Base-by-base conservation (phyloP, 352 stramenopile genomes). In the Phytophthora pisi region DNA sequence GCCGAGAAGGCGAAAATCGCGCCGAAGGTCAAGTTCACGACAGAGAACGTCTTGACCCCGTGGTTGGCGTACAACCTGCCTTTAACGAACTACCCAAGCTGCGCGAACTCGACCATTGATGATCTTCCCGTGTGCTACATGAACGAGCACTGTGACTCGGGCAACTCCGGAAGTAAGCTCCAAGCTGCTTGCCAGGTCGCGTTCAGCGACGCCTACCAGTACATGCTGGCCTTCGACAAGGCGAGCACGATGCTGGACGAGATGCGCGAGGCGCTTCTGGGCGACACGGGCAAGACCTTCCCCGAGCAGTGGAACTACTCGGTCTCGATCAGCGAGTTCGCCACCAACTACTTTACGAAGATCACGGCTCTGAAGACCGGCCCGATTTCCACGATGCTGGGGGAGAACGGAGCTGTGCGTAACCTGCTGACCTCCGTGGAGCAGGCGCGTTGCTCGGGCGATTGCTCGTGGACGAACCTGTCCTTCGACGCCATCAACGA, bases 401-500 rank as follows among this genome's bases (percentile, higher is more conserved):
- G 78, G 18, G 72, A 57, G 30, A 67, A 66, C 0, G 84, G 86
- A 13, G 77, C 77, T 11, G 77, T 91, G 28, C 75, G 77, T 30
- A 66, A 65, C 2, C 58, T 95, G n/a, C 52, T 95, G 26, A 74
- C 79, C 51, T 74, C 69, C 11, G 70, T 95, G 47, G 83, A 95
- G 66, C 73, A 69, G 30, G 52, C 88, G 20, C 85, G 84, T 1
- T 95, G 87, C 84, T 86, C 79, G 4, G 77, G 89, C 51, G 87
- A 86, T 68, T 95, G 88, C 59, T 73, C 81, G 20, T 95, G 88
- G 88, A 75, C 90, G 78, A 93, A 93, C 60, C 78, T 93, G 43
- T 86, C 83, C 18, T 95, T 90, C 77, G 89, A 92, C 65, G 72
- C 85, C 47, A 84, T 94, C 9, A 82, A 93, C 65, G 77, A 87